These are phyloP conservation scores for Huntiella savannae DNA, from an alignment of 2,329 filamentous ascomycete species.

Conservation along the genomic window DNA sequence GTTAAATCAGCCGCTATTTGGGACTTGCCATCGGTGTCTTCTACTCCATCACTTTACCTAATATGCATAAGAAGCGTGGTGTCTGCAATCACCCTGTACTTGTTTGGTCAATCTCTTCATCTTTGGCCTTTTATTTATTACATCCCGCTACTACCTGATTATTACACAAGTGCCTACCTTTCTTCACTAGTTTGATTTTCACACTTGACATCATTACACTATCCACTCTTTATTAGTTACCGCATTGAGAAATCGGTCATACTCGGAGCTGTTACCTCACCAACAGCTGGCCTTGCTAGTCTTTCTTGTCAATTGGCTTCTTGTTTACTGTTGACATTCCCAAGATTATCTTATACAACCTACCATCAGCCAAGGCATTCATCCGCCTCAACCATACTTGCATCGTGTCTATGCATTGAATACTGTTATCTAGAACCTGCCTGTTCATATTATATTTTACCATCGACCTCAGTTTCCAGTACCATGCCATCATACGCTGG, in stretches of 20 bases:
- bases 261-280: not conserved
- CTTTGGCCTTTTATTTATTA: not conserved
- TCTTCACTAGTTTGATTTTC: not conserved
- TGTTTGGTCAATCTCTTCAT: not conserved
- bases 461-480: not conserved
- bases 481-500: slow-evolving; percentile 8
- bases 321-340: not conserved
- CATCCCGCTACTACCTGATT: no score
- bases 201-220: not conserved
- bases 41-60: slow-evolving; percentile 6
- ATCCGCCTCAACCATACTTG: not conserved
- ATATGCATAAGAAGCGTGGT: slow-evolving; percentile 10
- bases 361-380: not conserved
- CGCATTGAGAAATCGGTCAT: no score
- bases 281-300: not conserved
- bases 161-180: no score
- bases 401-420: not conserved
- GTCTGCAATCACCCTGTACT: not conserved
- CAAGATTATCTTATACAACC: not conserved
- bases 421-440: no score
- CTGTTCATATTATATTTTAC: not conserved
- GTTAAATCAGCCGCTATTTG: slow-evolving; percentile 3
- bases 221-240: no score
- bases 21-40: slow-evolving; percentile 34
- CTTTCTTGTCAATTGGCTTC: not conserved